A percentile compares a stretch with the other conserved stretches of the same genome.
These are phyloP conservation scores for Trametes polyzona DNA, from an alignment of 1,284 basidiomycete species.

Conservation along the genomic window DNA sequence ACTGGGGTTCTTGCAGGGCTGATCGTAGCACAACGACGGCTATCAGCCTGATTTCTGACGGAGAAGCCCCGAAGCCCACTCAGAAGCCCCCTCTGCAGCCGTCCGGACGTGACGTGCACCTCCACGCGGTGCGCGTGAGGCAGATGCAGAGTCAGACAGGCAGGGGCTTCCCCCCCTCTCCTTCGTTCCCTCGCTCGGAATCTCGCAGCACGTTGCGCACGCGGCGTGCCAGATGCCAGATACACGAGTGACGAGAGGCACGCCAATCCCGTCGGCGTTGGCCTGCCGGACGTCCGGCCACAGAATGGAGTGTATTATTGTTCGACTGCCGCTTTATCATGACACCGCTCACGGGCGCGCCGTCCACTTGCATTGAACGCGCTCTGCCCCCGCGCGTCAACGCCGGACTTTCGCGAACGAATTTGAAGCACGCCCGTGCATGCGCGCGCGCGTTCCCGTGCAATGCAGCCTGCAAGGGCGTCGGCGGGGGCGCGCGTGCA, in stretches of 20 bases:
- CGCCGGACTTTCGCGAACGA: neutral
- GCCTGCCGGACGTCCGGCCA: too few species aligned
- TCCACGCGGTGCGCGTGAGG: slow-evolving; percentile 24
- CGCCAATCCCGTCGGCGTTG: neutral
- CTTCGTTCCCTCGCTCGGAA: too few species aligned
- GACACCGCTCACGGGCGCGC: neutral
- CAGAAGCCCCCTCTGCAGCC: slow-evolving; percentile 15
- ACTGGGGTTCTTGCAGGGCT: slow-evolving; percentile 27
- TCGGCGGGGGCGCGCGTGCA: too few species aligned
- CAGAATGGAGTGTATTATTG: too few species aligned
- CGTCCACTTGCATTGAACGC: slow-evolving; percentile 11
- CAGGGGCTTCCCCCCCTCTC: too few species aligned
- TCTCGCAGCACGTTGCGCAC: neutral
- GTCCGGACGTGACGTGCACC: slow-evolving; percentile 18
- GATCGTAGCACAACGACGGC: slow-evolving; percentile 27
- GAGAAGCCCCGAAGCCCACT: slow-evolving; percentile 20
- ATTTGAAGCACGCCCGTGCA: neutral
- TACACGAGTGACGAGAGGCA: too few species aligned
- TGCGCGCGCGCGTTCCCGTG: too few species aligned
- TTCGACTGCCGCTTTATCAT: too few species aligned
- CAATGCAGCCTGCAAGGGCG: too few species aligned
- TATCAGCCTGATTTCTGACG: slow-evolving; percentile 28
- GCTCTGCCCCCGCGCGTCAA: neutral
- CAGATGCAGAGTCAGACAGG: too few species aligned
- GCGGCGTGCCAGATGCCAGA: too few species aligned